Conservation (phyloP, 129 eudicot genomes). For the Gnaphalium uliginosum region DNA sequence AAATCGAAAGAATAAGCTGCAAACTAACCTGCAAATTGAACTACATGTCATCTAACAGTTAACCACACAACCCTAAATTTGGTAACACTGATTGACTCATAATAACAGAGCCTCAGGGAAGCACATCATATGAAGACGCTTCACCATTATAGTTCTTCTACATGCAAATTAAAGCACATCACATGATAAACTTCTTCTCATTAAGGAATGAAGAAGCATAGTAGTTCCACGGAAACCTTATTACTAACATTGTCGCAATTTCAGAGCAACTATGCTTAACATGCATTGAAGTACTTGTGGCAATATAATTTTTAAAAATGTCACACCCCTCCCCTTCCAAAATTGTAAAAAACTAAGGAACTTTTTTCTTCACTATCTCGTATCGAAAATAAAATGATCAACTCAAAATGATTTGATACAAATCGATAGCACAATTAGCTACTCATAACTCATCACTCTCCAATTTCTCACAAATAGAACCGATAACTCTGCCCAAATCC, state of each 20-base stretch:
- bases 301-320: background rate
- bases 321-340: background rate
- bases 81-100: background rate
- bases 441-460: background rate
- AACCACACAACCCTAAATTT: background rate
- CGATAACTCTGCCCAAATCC: background rate
- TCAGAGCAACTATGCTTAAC: no score
- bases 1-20: background rate
- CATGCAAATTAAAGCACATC: background rate
- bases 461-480: background rate
- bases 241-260: no score
- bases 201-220: no score
- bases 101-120: background rate
- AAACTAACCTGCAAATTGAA: background rate
- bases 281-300: no score
- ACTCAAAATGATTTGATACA: background rate
- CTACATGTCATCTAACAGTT: conserved; percentile 14
- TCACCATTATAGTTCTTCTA: background rate
- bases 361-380: background rate
- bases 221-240: no score
- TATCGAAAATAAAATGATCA: background rate
- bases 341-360: background rate
- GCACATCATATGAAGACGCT: background rate
- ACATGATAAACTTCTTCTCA: background rate
- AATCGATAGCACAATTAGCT: conserved; percentile 3